Evolutionary conservation across 208 protist genomes (phyloP), one percentile per base, ranked within the genome.

Genomic region (Acanthamoeba healyi): DNA sequence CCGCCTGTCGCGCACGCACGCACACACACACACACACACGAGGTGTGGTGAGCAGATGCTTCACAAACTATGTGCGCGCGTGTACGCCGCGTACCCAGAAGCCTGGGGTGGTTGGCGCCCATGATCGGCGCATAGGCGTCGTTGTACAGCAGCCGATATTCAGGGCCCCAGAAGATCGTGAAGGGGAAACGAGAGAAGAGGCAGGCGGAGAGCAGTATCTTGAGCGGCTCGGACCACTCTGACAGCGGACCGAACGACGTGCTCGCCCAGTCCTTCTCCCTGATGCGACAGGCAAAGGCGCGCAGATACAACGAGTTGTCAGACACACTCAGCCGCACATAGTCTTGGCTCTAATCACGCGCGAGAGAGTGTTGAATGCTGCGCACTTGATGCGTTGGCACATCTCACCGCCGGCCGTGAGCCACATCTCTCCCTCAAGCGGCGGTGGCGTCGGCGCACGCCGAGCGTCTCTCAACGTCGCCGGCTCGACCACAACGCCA

Each of bases 191-290:
- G 46, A 56, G 86, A 92, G 12, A 38, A 67, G 42, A 92, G 61
- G 61, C 51, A 77, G 29, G 49, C 51, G 2, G 86, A 58, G 65
- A 92, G 86, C 7, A 58, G 32, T 34, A 74, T 15, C 38, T 92
- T 67, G 40, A 77, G 86, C 1, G 86, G 14, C 0, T 54, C 26
- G 0, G 58, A 58, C 86, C 86, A 92, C n/a, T 92, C 58, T 22
- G 29, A 38, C 24, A 29, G 14, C 32, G 86, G 58, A 14, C 86
- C 86, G 2, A 92, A 19, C n/a, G 86, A 38, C 0, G 56, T 67
- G 10, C 19, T 67, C n/a, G 86, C 26, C 86, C 86, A 92, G 34
- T 92, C 86, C 44, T 12, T 92, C 17, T 72, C 61, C 9, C 86
- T 67, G 44, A 12, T 49, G 9, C 4, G 44, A 49, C 44, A 49